phyloP scores from a whole-genome alignment of 352 stramenopile species.

The Globisporangium perplexum region DNA sequence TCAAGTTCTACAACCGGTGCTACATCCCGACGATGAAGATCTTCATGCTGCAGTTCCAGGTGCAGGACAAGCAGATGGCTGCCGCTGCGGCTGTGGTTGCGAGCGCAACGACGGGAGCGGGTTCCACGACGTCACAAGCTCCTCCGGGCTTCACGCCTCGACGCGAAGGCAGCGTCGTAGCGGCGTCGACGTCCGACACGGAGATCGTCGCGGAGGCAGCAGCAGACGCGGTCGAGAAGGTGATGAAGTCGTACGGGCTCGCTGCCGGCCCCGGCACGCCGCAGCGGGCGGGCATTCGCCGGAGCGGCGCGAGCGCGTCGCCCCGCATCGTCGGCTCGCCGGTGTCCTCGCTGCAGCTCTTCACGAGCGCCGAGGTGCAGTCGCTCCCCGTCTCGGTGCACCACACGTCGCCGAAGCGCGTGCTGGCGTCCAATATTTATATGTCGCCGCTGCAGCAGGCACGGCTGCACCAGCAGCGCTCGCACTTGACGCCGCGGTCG shows the following conservation, averaged over 20 bases:
- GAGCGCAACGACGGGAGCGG: slow-evolving; percentile 18
- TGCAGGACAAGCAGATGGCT: slow-evolving; percentile 76
- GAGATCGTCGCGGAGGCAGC: slow-evolving; percentile 78
- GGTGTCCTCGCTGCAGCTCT: slow-evolving; percentile 43
- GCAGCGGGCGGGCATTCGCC: slow-evolving; percentile 12
- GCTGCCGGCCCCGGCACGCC: slow-evolving; percentile 28
- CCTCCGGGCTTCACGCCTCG: slow-evolving; percentile 37
- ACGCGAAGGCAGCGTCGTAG: slow-evolving; percentile 31
- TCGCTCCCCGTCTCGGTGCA: slow-evolving; percentile 69
- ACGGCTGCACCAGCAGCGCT: slow-evolving; percentile 63
- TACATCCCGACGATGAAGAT: slow-evolving; percentile 82
- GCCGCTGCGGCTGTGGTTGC: slow-evolving; percentile 61
- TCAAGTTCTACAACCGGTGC: slow-evolving; percentile 88
- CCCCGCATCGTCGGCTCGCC: slow-evolving; percentile 44
- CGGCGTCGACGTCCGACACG: slow-evolving; percentile 58
- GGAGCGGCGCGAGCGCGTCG: slow-evolving; percentile 12
- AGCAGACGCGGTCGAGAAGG: slow-evolving; percentile 58
- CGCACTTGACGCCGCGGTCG: slow-evolving; percentile 59
- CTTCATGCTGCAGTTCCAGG: slow-evolving; percentile 83
- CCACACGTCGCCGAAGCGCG: slow-evolving; percentile 75
- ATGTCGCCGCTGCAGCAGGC: slow-evolving; percentile 82
- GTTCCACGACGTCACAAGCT: slow-evolving; percentile 9
- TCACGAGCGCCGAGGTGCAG: slow-evolving; percentile 71
- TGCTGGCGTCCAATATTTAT: slow-evolving; percentile 78
- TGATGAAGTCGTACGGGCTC: slow-evolving; percentile 37